Evolutionary conservation across 148 eudicot species (phyloP).

Genomic region (Rhododendron ovatum): DNA sequence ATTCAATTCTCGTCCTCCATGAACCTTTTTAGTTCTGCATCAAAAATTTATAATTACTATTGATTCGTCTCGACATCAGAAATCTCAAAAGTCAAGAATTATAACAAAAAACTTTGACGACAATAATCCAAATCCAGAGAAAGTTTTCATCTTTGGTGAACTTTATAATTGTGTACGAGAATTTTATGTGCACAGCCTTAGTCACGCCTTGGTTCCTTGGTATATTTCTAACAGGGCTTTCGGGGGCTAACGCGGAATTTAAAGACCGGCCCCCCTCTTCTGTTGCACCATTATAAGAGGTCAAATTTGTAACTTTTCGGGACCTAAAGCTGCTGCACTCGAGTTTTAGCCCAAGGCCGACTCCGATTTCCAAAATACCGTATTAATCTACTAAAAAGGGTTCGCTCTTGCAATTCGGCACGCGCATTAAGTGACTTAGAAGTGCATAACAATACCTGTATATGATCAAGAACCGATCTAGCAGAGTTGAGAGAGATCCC

Average conservation of each 20-base stretch:
- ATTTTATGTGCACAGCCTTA: neutral
- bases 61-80: neutral
- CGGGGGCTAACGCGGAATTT: neutral
- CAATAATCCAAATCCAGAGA: neutral
- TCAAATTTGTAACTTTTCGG: too few species aligned
- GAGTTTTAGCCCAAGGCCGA: too few species aligned
- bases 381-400: neutral
- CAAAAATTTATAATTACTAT: too few species aligned
- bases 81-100: neutral
- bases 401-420: neutral
- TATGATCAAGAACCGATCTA: slow-evolving; percentile 83
- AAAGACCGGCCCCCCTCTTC: too few species aligned
- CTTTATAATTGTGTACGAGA: neutral
- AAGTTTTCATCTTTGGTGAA: too few species aligned
- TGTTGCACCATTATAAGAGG: too few species aligned
- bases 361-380: neutral
- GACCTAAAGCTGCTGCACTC: too few species aligned
- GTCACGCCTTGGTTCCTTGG: neutral
- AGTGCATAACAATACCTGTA: slow-evolving; percentile 43
- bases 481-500: slow-evolving; percentile 91
- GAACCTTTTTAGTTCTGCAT: too few species aligned
- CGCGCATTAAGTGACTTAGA: too few species aligned
- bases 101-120: neutral
- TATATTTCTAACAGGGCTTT: neutral
- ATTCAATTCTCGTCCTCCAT: too few species aligned